These are phyloP conservation scores for Boletales sp. DNA, from an alignment of 768 basidiomycete genomes.

Conservation along the genomic window DNA sequence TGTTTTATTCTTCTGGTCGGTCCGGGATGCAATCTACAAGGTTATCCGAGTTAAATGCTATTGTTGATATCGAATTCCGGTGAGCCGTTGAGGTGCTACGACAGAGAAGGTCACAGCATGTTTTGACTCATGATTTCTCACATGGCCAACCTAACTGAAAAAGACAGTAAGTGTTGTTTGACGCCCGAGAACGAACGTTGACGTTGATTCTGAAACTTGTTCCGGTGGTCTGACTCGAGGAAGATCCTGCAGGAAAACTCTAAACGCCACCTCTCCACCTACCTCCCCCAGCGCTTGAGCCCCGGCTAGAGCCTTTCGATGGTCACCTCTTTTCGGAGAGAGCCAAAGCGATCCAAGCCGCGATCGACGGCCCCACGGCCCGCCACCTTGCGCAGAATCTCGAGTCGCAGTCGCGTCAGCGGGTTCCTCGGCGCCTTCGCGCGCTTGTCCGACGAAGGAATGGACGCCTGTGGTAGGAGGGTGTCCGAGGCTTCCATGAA, in stretches of 20 bases:
- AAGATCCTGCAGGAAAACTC: neutral
- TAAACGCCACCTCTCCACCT: neutral
- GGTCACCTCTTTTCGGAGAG: neutral
- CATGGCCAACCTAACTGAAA: no score
- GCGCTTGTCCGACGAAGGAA: constrained; percentile 1
- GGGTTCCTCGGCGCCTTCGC: neutral
- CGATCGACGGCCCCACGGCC: neutral
- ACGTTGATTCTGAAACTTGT: no score
- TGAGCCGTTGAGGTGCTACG: neutral
- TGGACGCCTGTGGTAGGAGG: neutral
- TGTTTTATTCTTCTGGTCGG: constrained; percentile 14
- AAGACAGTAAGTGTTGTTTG: neutral
- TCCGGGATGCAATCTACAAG: neutral
- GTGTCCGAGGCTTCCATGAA: no score
- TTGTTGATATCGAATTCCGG: neutral
- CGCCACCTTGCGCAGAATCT: constrained; percentile 4
- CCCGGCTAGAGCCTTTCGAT: no score
- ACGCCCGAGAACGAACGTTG: neutral
- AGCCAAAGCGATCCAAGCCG: neutral
- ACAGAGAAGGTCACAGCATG: neutral
- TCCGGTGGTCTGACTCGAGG: neutral
- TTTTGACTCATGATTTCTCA: neutral
- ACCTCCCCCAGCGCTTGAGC: no score
- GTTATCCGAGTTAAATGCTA: neutral
- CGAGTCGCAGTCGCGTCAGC: constrained; percentile 2